A percentile compares a stretch with the other conserved stretches of the same genome.
phyloP scores from a whole-genome alignment of 1,284 basidiomycete species.

The Inonotus hispidus region DNA sequence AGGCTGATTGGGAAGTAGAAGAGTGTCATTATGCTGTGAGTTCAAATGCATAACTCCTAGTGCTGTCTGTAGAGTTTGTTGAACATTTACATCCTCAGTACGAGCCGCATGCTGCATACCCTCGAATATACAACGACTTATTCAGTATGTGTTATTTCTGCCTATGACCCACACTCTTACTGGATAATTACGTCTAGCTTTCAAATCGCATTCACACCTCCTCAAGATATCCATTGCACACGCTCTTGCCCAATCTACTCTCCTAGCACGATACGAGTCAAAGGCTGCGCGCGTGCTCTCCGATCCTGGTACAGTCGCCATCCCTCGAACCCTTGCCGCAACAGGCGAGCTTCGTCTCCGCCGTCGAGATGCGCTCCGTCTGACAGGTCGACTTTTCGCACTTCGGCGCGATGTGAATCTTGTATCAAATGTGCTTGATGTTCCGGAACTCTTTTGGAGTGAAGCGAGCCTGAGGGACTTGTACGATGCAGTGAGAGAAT shows the following conservation, averaged over 20 bases:
- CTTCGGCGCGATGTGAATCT: slow-evolving; percentile 88
- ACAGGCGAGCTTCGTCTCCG: slow-evolving; percentile 77
- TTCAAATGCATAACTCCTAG: slow-evolving; percentile 16
- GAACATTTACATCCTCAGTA: slow-evolving; percentile 46
- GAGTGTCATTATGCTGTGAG: slow-evolving; percentile 81
- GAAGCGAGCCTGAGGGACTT: slow-evolving; percentile 86
- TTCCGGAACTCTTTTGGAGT: slow-evolving; percentile 93
- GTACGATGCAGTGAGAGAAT: slow-evolving; percentile 92
- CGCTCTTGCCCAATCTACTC: slow-evolving; percentile 91
- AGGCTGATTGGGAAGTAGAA: slow-evolving; percentile 84
- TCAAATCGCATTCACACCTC: slow-evolving; percentile 84
- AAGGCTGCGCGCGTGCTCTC: slow-evolving; percentile 76
- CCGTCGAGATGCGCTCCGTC: slow-evolving; percentile 77
- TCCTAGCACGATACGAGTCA: slow-evolving; percentile 86
- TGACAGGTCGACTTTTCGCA: slow-evolving; percentile 88
- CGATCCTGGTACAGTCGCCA: slow-evolving; percentile 70
- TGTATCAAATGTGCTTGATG: slow-evolving; percentile 91
- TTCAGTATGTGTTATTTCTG: slow-evolving; percentile 59
- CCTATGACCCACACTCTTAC: not conserved
- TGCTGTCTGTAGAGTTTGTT: not conserved
- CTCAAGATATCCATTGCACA: slow-evolving; percentile 90
- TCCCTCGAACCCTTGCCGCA: slow-evolving; percentile 80
- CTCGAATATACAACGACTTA: slow-evolving; percentile 88
- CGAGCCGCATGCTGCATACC: slow-evolving; percentile 80
- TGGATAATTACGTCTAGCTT: slow-evolving; percentile 43